Base-by-base conservation (phyloP, 2,329 filamentous ascomycete genomes). In the Ophiostoma sp. region DNA sequence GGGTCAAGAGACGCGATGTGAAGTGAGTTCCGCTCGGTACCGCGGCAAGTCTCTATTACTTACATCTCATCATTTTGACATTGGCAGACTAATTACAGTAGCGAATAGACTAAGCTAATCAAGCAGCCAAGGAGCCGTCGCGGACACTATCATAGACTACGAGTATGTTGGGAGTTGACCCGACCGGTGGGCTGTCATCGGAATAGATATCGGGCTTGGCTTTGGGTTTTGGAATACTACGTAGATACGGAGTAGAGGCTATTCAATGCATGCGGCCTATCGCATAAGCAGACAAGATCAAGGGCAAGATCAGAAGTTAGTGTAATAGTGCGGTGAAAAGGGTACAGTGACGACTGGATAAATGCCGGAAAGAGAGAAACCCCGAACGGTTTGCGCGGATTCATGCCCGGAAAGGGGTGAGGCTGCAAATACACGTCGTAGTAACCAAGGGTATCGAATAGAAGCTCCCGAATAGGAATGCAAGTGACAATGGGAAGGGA, bases 331-430 rank as follows among this genome's bases (percentile, higher is more conserved):
- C 44, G 20, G 44, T n/a, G n/a, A 57, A 31, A 31, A 31, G 27
- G 27, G 27, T 31, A 3, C 27, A 6, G 36, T 41, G 39, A 31
- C 27, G 27, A 31, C 27, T 13, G 52, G 27, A 4, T 4, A 57
- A 13, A 62, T 20, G 15, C n/a, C 33, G 11, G 20, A 65, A 39
- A 13, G 35, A 65, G 62, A 65, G 35, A 39, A 65, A 39, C 35
- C 23, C 57, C 44, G 44, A n/a, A 20, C 44, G 1, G 27, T 15
- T 31, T 62, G 6, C 20, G 62, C 62, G n/a, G 35, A 27, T 13
- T 65, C 62, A 41, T 41, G n/a, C 35, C 57, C 35, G 20, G 35
- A 65, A 39, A n/a, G 35, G 52, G 52, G 62, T 65, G 62, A 65
- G 62, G 62, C 62, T 65, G 62, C 35, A 20, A 33, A 36, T 13